Conservation (phyloP, 106 monocot genomes). For the Allium fistulosum region DNA sequence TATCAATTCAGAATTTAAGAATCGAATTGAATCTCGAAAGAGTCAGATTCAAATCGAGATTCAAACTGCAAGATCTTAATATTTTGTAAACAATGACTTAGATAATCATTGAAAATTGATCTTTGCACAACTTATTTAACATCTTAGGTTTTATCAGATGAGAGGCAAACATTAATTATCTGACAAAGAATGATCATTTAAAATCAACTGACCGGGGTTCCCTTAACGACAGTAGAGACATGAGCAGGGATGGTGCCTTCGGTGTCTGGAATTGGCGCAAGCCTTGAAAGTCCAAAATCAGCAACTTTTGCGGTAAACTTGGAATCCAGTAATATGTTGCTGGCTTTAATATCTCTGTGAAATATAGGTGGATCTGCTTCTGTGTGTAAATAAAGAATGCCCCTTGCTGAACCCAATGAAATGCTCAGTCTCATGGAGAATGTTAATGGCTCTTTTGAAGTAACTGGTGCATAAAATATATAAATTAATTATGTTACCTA, state of each 20-base stretch:
- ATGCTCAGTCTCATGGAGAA: conserved; percentile 65
- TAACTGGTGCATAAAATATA: conserved; percentile 17
- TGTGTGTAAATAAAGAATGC: conserved; percentile 73
- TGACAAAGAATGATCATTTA: too few species aligned
- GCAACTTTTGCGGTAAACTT: conserved; percentile 85
- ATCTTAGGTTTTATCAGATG: too few species aligned
- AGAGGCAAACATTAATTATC: too few species aligned
- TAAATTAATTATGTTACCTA: too few species aligned
- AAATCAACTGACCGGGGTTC: conserved; percentile 70
- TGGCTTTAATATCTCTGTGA: conserved; percentile 94
- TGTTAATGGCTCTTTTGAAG: conserved; percentile 34
- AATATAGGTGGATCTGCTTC: conserved; percentile 96
- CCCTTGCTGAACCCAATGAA: conserved; percentile 67
- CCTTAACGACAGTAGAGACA: conserved; percentile 92
- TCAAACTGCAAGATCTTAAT: too few species aligned
- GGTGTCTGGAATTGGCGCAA: conserved; percentile 63
- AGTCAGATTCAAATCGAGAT: too few species aligned
- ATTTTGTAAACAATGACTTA: too few species aligned
- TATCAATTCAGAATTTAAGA: too few species aligned
- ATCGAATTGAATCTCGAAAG: too few species aligned
- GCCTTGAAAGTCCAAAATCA: conserved; percentile 97
- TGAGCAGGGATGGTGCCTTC: conserved; percentile 64
- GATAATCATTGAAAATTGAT: too few species aligned
- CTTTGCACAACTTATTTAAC: too few species aligned
- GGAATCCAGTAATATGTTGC: conserved; percentile 86